Percentiles rank a stretch among this genome's conserved stretches.
These are phyloP conservation scores for Penicillium sp. DNA, from an alignment of 2,329 filamentous ascomycete genomes.

Conservation along the genomic window DNA sequence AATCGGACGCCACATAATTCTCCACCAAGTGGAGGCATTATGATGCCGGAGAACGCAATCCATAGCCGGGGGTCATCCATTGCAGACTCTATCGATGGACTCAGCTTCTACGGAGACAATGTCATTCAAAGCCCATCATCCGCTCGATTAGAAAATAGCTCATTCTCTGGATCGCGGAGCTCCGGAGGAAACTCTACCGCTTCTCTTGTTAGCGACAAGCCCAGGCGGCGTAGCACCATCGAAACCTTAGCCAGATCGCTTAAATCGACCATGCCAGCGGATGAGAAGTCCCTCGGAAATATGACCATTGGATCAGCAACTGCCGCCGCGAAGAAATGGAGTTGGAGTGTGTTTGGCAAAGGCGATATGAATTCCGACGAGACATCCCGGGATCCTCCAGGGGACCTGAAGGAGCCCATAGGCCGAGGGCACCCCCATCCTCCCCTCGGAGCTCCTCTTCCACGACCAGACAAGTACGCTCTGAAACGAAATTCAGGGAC, in stretches of 20 bases:
- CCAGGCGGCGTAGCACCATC: slow-evolving; percentile 32
- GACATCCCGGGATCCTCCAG: slow-evolving; percentile 39
- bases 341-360: slow-evolving; percentile 52
- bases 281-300: slow-evolving; percentile 43
- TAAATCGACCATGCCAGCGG: slow-evolving; percentile 26
- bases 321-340: slow-evolving; percentile 62
- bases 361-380: slow-evolving; percentile 42
- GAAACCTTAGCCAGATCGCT: slow-evolving; percentile 32
- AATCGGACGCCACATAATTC: slow-evolving; percentile 50
- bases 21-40: slow-evolving; percentile 38
- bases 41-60: slow-evolving; percentile 40
- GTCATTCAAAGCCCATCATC: slow-evolving; percentile 31
- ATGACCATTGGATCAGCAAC: slow-evolving; percentile 53
- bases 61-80: slow-evolving; percentile 53
- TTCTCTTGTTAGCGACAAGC: slow-evolving; percentile 31
- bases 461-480: slow-evolving; percentile 62
- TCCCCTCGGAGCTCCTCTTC: slow-evolving; percentile 76
- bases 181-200: slow-evolving; percentile 26
- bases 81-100: slow-evolving; percentile 44
- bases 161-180: slow-evolving; percentile 24
- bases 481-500: slow-evolving; percentile 59
- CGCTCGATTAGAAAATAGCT: slow-evolving; percentile 26
- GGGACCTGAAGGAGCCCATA: slow-evolving; percentile 67
- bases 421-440: slow-evolving; percentile 80
- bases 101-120: slow-evolving; percentile 22